These are phyloP conservation scores for Lasiodiplodia sp. DNA, from an alignment of 2,329 filamentous ascomycete genomes.

Conservation along the genomic window DNA sequence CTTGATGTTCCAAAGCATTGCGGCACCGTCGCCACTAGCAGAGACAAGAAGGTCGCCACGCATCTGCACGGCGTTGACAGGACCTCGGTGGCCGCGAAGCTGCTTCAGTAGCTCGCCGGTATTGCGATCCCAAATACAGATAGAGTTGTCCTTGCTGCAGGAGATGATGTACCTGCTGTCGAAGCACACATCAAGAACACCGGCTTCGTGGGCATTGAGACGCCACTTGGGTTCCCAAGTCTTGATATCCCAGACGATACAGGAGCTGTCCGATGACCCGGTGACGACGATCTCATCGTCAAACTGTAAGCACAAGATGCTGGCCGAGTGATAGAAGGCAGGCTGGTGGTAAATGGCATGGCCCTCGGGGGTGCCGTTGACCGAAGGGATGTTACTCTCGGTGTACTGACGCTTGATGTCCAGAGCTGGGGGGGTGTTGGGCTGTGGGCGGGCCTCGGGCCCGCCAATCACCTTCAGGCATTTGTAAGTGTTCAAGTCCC, in stretches of 20 bases:
- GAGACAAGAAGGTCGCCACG: conserved; percentile 92
- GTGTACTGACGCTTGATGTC: conserved; percentile 53
- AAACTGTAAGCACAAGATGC: conserved; percentile 93
- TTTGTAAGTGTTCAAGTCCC: conserved; percentile 89
- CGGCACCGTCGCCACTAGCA: conserved; percentile 90
- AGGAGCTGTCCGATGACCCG: conserved; percentile 89
- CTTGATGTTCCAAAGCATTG: conserved; percentile 95
- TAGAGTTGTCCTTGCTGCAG: conserved; percentile 93
- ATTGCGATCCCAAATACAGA: conserved; percentile 91
- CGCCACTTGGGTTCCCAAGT: conserved; percentile 82
- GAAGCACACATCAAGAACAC: conserved; percentile 92
- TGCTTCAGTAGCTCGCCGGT: conserved; percentile 79
- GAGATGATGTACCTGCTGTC: conserved; percentile 93
- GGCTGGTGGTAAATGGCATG: conserved; percentile 57
- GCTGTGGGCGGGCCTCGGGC: conserved; percentile 66
- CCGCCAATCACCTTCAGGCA: conserved; percentile 86
- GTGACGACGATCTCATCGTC: conserved; percentile 93
- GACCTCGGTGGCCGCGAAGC: conserved; percentile 84
- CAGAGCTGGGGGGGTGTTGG: conserved; percentile 56
- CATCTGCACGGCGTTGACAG: conserved; percentile 95
- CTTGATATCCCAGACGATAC: conserved; percentile 88
- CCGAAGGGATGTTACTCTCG: conserved; percentile 47
- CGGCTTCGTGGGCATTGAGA: conserved; percentile 79
- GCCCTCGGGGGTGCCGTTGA: conserved; percentile 57
- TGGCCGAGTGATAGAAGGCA: conserved; percentile 79